These are phyloP conservation scores for Wickerhamomyces silvicola DNA, from an alignment of 805 yeast species.

Conservation along the genomic window DNA sequence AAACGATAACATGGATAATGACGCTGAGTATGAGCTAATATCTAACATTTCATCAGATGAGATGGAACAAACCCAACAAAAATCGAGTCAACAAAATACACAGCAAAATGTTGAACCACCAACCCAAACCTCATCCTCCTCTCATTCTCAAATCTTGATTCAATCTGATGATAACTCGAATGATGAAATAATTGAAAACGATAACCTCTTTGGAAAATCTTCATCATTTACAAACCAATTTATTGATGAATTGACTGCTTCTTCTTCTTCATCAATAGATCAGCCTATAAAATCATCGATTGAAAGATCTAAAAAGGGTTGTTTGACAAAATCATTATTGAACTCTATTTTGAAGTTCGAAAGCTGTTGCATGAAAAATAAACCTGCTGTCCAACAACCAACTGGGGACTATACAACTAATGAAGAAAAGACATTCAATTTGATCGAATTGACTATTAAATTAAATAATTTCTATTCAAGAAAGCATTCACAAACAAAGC, in stretches of 20 bases:
- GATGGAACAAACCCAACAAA: no score
- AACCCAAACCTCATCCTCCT: conserved; percentile 4
- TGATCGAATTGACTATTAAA: conserved; percentile 13
- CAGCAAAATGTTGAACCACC: conserved; percentile 4
- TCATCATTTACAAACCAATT: conserved; percentile 1
- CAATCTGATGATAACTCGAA: conserved; percentile 1
- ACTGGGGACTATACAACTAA: no score
- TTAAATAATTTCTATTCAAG: conserved; percentile 15
- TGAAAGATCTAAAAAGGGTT: conserved; percentile 2
- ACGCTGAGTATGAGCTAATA: not conserved
- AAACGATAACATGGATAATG: conserved; percentile 9
- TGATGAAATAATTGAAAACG: conserved; percentile 1
- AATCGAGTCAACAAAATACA: no score
- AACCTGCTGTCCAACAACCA: no score
- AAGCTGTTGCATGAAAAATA: conserved; percentile 5
- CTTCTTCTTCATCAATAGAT: not conserved
- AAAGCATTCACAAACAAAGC: conserved; percentile 3
- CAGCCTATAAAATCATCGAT: not conserved
- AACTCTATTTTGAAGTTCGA: conserved; percentile 18
- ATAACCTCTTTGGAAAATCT: not conserved
- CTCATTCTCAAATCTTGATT: conserved; percentile 1
- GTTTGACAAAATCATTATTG: conserved; percentile 14
- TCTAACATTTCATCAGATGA: conserved; percentile 1
- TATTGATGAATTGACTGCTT: no score
- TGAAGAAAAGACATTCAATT: conserved; percentile 11